Percentiles rank a stretch among this genome's conserved stretches.
These are phyloP conservation scores for Geranium brycei DNA, from an alignment of 345 rosid genomes.

Conservation along the genomic window DNA sequence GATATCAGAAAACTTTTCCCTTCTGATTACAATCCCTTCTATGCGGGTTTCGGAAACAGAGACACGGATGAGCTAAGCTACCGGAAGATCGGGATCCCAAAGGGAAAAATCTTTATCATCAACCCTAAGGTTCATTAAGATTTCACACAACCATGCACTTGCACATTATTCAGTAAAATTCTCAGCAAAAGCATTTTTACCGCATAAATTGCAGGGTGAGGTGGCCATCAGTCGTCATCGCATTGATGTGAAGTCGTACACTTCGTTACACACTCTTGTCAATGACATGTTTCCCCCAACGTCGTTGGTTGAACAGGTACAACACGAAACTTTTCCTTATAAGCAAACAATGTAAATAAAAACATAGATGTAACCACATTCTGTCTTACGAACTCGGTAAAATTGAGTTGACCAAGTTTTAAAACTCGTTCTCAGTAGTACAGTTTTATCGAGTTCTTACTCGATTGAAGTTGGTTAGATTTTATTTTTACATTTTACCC, in stretches of 20 bases:
- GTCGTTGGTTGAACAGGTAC: slow-evolving; percentile 65
- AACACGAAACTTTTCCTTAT: too few relatives aligned
- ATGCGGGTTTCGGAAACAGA: slow-evolving; percentile 88
- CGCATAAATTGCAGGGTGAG: slow-evolving; percentile 44
- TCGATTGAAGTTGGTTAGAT: too few relatives aligned
- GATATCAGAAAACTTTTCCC: slow-evolving; percentile 84
- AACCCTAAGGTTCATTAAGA: slow-evolving; percentile 62
- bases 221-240: slow-evolving; percentile 69
- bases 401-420: too few relatives aligned
- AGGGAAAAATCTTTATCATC: slow-evolving; percentile 81
- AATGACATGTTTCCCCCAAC: slow-evolving; percentile 92
- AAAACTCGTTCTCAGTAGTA: too few relatives aligned
- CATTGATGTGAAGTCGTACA: slow-evolving; percentile 59
- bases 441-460: too few relatives aligned
- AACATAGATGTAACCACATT: background rate
- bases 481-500: too few relatives aligned
- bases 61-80: slow-evolving; percentile 90
- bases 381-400: background rate
- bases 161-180: background rate
- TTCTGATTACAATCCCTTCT: slow-evolving; percentile 74
- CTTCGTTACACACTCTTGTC: slow-evolving; percentile 77
- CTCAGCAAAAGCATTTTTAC: too few relatives aligned
- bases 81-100: slow-evolving; percentile 78
- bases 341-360: too few relatives aligned
- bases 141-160: background rate